Conservation (phyloP, 2,329 filamentous ascomycete species). For the Fusarium sp. region DNA sequence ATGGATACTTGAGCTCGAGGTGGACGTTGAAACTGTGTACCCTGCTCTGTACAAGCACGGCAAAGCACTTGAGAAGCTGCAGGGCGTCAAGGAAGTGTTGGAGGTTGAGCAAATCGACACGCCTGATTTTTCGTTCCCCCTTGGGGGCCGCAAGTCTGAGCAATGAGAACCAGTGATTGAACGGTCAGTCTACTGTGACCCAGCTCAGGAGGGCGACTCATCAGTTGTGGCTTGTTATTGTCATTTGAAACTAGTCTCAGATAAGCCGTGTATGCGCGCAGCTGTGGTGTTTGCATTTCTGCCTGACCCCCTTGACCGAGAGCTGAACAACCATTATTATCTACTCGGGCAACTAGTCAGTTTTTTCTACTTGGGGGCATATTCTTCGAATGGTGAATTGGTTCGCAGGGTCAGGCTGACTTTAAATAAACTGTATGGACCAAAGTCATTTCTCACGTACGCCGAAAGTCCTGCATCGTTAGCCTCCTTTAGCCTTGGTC, state of each 20-base stretch:
- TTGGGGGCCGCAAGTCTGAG: not conserved
- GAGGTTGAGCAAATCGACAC: conserved; percentile 9
- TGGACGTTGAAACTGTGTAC: conserved; percentile 26
- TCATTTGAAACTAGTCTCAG: not conserved
- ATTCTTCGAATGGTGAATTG: not conserved
- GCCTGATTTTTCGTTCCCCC: not conserved
- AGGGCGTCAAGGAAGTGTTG: conserved; percentile 16
- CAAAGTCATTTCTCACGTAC: not conserved
- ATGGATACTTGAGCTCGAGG: conserved; percentile 13
- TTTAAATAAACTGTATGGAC: not conserved
- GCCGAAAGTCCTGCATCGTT: not conserved
- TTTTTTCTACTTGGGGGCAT: not conserved
- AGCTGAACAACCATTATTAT: not conserved
- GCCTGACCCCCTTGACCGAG: not conserved
- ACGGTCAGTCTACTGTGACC: not conserved
- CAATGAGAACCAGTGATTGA: not conserved
- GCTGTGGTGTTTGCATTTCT: not conserved
- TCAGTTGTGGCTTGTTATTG: not conserved
- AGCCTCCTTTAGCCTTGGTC: not conserved
- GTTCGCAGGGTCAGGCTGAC: not conserved
- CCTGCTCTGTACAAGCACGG: conserved; percentile 1
- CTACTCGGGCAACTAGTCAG: not conserved
- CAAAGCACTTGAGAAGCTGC: not conserved
- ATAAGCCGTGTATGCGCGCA: not conserved
- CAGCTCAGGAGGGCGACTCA: not conserved